Evolutionary conservation across 345 rosid species (phyloP).

Genomic region (Stellera chamaejasme): DNA sequence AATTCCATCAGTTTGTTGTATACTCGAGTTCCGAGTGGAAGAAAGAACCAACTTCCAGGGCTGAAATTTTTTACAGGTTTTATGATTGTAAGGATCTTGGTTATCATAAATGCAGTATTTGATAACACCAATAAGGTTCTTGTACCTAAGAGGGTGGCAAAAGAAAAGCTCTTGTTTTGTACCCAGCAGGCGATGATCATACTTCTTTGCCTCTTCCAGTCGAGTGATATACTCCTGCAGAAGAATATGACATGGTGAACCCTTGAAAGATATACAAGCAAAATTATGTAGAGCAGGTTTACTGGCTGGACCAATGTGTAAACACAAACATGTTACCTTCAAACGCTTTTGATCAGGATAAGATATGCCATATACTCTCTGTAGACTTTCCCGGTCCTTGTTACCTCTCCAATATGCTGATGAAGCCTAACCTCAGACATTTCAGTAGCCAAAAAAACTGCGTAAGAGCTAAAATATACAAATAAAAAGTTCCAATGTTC

Average conservation of each 20-base stretch:
- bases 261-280: neutral
- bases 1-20: conserved; percentile 83
- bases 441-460: neutral
- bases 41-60: conserved; percentile 99
- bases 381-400: conserved; percentile 88
- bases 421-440: conserved; percentile 62
- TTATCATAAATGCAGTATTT: too few relatives aligned
- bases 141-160: conserved; percentile 73
- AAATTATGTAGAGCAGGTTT: conserved; percentile 1
- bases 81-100: too few relatives aligned
- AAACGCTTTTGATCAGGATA: conserved; percentile 84
- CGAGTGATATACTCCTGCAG: conserved; percentile 61
- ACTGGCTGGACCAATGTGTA: neutral
- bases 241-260: conserved; percentile 11
- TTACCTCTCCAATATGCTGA: conserved; percentile 96
- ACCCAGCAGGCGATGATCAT: conserved; percentile 89
- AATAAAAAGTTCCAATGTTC: conserved; percentile 9
- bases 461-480: conserved; percentile 13
- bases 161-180: conserved; percentile 91
- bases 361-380: conserved; percentile 98
- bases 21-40: conserved; percentile 79
- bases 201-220: conserved; percentile 85
- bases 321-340: conserved; percentile 38
- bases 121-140: too few relatives aligned
- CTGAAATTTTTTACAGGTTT: conserved; percentile 31